These are phyloP conservation scores for Didymella sp. DNA, from an alignment of 2,329 filamentous ascomycete species.

Conservation along the genomic window DNA sequence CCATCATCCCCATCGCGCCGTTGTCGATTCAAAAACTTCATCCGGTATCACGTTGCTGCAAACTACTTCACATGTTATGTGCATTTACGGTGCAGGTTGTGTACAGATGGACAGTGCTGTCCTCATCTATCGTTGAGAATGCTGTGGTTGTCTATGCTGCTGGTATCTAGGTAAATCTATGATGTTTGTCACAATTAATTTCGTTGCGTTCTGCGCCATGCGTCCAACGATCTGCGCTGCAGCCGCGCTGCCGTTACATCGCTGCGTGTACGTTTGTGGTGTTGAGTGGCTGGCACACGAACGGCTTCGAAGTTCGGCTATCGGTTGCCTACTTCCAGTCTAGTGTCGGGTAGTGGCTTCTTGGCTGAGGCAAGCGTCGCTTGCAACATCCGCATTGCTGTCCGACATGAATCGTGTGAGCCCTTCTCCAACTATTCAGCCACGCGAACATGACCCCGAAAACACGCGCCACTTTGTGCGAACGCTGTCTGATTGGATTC, in stretches of 20 bases:
- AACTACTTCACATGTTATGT: constrained; percentile 52
- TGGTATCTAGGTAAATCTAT: not conserved
- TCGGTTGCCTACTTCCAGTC: not conserved
- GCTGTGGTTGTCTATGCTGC: not conserved
- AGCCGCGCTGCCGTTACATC: constrained; percentile 1
- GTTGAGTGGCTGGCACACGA: constrained; percentile 1
- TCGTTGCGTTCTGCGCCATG: not conserved
- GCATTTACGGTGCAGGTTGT: too few relatives aligned
- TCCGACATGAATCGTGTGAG: constrained; percentile 11
- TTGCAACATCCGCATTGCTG: constrained; percentile 5
- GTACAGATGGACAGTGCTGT: too few relatives aligned
- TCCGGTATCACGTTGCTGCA: constrained; percentile 32
- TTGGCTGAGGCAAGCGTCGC: constrained; percentile 10
- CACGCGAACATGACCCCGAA: not conserved
- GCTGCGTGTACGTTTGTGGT: not conserved
- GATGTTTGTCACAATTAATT: not conserved
- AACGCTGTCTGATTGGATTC: not conserved
- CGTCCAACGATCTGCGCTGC: not conserved
- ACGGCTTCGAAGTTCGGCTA: constrained; percentile 11
- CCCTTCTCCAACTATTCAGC: not conserved
- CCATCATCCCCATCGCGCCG: constrained; percentile 66
- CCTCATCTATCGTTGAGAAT: too few relatives aligned
- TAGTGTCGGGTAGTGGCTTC: not conserved
- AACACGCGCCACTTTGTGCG: not conserved
- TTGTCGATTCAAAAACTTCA: constrained; percentile 54